Percentiles rank a stretch among this genome's conserved stretches.
Conservation (phyloP, 2,329 filamentous ascomycete genomes). For the Sarocladium brachiariae region DNA sequence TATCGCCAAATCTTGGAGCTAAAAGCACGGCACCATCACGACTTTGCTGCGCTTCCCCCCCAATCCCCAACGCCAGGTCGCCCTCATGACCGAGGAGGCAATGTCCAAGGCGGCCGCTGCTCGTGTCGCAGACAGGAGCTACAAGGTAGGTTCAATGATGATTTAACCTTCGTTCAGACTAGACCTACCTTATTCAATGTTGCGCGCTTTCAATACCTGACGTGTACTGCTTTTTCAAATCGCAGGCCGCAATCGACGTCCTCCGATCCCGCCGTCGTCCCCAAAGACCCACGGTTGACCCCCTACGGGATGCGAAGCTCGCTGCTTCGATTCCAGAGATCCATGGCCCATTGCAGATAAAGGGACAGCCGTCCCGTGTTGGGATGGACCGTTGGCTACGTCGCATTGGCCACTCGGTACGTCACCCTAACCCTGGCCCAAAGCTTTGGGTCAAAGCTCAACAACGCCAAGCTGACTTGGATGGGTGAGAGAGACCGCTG, state of each 20-base stretch:
- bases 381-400: constrained; percentile 6
- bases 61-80: neutral
- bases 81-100: constrained; percentile 4
- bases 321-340: neutral
- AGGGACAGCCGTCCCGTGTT: constrained; percentile 2
- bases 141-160: neutral
- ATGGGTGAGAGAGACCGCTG: constrained; percentile 7
- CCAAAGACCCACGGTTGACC: neutral
- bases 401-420: constrained; percentile 8
- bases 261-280: constrained; percentile 1
- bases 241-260: constrained; percentile 6
- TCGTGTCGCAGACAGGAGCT: constrained; percentile 8
- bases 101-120: constrained; percentile 4
- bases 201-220: neutral
- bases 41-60: too few species aligned
- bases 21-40: too few species aligned
- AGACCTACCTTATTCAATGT: neutral
- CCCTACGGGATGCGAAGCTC: neutral
- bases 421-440: neutral
- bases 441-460: too few species aligned
- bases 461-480: too few species aligned
- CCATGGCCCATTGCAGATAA: constrained; percentile 1
- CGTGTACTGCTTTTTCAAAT: neutral
- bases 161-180: neutral
- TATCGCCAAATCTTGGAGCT: neutral